Base-by-base conservation (phyloP, 1,139 yeast genomes). In the Petasospora fabianii region DNA sequence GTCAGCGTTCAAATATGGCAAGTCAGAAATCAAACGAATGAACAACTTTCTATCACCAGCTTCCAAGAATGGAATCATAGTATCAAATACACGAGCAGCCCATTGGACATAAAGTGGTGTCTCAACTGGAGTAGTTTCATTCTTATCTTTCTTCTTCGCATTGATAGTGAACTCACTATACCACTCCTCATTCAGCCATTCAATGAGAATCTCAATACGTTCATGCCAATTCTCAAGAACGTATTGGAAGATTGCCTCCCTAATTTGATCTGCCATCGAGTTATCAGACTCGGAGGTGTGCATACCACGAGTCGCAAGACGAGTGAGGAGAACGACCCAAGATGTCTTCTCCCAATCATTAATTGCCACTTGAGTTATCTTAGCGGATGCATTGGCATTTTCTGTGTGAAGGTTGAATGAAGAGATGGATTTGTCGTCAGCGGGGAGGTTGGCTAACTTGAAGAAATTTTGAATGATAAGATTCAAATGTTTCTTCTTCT, bases 101-200 rank as follows among this genome's bases (percentile, higher is more conserved):
- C 96, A 88, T 43, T 69, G 67, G 42, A 72, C 61, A 58, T 86
- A 86, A 8, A 58, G 61, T 9, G 80, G 78, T 0, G 77, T 72
- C 15, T 61, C 56, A 11, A 46, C 55, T 15, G 31, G 27, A 1
- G 29, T 27, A 4, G 36, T 42, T 22, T 55, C 53, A 17, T 62
- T 62, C 8, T 47, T 48, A 33, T 46, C 32, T 29, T 47, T 38
- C n/a, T 38, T 30, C 32, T 45, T 38, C 17, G 50, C 49, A 14
- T 48, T 44, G 21, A 62, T 64, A 2, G 75, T 77, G 47, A 64
- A 65, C 49, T 84, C 95, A 33, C 80, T 73, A 59, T 80, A 90
- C 95, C 97, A 94, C 60, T 94, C 98, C 61, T 92, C 98, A 54
- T 85, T 90, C 39, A 94, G 66, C 99, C 99, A 94, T 46, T 84